phyloP scores from a whole-genome alignment of 202 grass and related monocot genomes.

The Zizania palustris region DNA sequence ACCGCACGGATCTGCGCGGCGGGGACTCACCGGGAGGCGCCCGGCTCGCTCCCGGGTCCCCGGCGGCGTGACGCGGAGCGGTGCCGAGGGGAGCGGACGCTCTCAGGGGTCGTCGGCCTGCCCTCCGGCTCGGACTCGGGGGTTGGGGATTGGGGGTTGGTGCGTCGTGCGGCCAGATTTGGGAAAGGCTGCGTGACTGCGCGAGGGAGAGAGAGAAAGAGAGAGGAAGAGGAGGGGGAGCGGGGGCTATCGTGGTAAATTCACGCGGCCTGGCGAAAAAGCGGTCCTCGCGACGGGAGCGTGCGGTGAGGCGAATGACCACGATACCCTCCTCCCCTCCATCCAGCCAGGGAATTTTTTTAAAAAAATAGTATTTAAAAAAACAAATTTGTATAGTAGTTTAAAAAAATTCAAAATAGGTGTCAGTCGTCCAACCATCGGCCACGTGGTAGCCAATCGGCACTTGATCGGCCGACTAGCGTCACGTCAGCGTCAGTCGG shows the following conservation, averaged over 20 bases:
- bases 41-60: conserved; percentile 30
- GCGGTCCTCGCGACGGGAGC: conserved; percentile 44
- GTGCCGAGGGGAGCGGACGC: conserved; percentile 7
- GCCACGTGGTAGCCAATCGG: too few species aligned
- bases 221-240: neutral
- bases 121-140: neutral
- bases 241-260: conserved; percentile 44
- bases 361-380: too few species aligned
- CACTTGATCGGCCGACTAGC: too few species aligned
- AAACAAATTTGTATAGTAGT: too few species aligned
- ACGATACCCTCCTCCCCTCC: neutral
- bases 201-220: neutral
- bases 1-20: conserved; percentile 41
- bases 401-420: too few species aligned
- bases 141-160: conserved; percentile 38
- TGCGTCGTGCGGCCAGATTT: conserved; percentile 59
- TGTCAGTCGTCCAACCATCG: too few species aligned
- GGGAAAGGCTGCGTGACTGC: conserved; percentile 32
- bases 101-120: neutral
- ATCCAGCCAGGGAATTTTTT: too few species aligned
- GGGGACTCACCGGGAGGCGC: conserved; percentile 38
- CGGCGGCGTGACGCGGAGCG: conserved; percentile 31
- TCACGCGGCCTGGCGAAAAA: conserved; percentile 27
- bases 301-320: conserved; percentile 53
- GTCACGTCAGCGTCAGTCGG: too few species aligned